Evolutionary conservation across 345 rosid genomes (phyloP).

Genomic region (Citrus mangshanensis): DNA sequence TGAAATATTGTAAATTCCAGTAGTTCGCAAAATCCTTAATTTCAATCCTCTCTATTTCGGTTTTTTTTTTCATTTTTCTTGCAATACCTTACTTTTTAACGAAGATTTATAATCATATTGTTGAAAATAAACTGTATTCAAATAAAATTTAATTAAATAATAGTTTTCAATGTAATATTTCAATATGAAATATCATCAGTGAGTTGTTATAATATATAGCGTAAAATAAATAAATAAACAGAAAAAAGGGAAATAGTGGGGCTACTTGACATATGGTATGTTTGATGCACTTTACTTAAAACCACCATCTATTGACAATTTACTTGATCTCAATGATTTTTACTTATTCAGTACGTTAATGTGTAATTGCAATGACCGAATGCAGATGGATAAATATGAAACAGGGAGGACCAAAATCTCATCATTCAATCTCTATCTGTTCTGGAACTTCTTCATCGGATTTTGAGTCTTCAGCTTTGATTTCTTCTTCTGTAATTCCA

Average conservation of each 20-base stretch:
- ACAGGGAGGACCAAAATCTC: background rate
- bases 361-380: background rate
- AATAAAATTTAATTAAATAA: no score
- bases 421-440: constrained; percentile 56
- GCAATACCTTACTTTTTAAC: no score
- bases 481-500: constrained; percentile 41
- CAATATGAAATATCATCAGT: no score
- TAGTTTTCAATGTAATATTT: no score
- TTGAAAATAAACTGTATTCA: no score
- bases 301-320: background rate
- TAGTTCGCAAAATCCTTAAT: background rate
- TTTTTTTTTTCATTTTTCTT: no score
- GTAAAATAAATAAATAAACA: no score
- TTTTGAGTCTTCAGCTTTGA: constrained; percentile 26
- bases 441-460: constrained; percentile 42
- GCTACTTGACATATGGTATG: background rate
- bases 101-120: no score
- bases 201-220: no score
- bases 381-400: background rate
- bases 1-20: background rate
- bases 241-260: background rate
- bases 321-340: background rate
- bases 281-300: background rate
- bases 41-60: background rate
- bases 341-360: background rate